Evolutionary conservation across 2,329 filamentous ascomycete genomes (phyloP).

Genomic region (Arthrobotrys conoides): DNA sequence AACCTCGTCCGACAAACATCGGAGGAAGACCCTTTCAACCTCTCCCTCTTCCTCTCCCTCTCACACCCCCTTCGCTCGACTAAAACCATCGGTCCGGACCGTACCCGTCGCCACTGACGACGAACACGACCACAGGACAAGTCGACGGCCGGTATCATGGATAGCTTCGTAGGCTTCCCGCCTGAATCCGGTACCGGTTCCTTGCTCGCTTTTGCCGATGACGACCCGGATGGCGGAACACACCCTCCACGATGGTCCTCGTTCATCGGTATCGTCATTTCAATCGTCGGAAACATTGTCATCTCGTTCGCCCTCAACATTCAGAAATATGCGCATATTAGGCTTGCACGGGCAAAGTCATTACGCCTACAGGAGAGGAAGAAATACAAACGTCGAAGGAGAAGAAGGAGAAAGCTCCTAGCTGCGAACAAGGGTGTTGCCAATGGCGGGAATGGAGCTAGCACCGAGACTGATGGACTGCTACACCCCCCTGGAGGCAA

Average conservation of each 20-base stretch:
- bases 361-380: slow-evolving; percentile 65
- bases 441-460: slow-evolving; percentile 61
- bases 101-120: slow-evolving; percentile 36
- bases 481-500: slow-evolving; percentile 57
- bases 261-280: slow-evolving; percentile 92
- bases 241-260: slow-evolving; percentile 80
- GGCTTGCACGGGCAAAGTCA: slow-evolving; percentile 79
- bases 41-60: background rate
- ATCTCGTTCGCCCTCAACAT: slow-evolving; percentile 97
- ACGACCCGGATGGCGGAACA: slow-evolving; percentile 36
- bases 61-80: slow-evolving; percentile 24
- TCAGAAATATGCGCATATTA: slow-evolving; percentile 93
- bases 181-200: slow-evolving; percentile 31
- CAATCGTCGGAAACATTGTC: slow-evolving; percentile 90
- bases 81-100: slow-evolving; percentile 39
- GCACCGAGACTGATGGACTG: slow-evolving; percentile 22
- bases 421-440: slow-evolving; percentile 43
- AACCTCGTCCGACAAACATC: slow-evolving; percentile 43
- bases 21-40: slow-evolving; percentile 39
- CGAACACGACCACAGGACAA: slow-evolving; percentile 24
- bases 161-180: slow-evolving; percentile 18
- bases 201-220: slow-evolving; percentile 11
- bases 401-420: slow-evolving; percentile 62
- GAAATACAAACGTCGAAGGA: slow-evolving; percentile 65
- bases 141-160: slow-evolving; percentile 27